Conservation (phyloP, 139 green algal species). For the Picochlorum sp. region DNA sequence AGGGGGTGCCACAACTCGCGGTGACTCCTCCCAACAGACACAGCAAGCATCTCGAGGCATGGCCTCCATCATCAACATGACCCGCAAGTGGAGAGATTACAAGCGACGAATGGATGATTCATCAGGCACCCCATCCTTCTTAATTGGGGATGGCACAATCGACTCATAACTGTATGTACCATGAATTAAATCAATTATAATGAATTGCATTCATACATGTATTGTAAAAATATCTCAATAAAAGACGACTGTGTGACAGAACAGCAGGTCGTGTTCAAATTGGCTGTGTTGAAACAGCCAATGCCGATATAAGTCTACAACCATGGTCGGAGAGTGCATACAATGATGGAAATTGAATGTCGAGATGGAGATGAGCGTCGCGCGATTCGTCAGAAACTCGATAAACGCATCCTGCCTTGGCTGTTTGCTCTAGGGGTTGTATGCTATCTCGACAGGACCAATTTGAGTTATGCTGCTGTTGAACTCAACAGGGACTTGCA, state of each 20-base stretch:
- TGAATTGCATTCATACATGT: too few species aligned
- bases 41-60: not conserved
- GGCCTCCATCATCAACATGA: slow-evolving; percentile 10
- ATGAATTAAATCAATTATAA: too few species aligned
- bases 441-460: slow-evolving; percentile 68
- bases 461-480: slow-evolving; percentile 63
- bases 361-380: not conserved
- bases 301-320: too few species aligned
- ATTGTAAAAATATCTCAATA: too few species aligned
- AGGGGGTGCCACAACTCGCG: not conserved
- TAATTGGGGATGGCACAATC: not conserved
- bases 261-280: too few species aligned
- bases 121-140: not conserved
- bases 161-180: not conserved
- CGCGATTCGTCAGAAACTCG: not conserved
- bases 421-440: slow-evolving; percentile 36
- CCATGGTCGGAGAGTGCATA: not conserved
- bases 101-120: slow-evolving; percentile 16
- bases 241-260: too few species aligned
- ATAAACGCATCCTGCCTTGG: slow-evolving; percentile 20
- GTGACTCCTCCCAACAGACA: not conserved
- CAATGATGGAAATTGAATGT: not conserved
- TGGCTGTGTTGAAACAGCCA: too few species aligned
- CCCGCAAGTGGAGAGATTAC: slow-evolving; percentile 30
- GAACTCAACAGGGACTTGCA: slow-evolving; percentile 50